phyloP scores from a whole-genome alignment of 2,329 filamentous ascomycete species.

The Drechslerella coelobrocha region DNA sequence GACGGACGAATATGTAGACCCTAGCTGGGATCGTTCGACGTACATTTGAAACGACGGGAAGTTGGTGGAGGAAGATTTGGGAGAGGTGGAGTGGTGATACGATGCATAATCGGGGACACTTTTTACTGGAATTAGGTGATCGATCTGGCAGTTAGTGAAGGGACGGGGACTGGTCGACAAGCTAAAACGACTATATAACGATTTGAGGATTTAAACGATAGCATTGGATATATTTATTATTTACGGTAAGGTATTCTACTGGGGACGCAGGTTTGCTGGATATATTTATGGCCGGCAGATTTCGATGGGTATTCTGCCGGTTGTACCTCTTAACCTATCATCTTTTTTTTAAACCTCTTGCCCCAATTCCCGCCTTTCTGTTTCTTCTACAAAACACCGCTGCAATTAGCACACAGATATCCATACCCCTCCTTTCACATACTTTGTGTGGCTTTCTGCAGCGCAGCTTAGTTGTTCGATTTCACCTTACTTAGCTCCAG shows the following conservation, averaged over 20 bases:
- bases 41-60: slow-evolving; percentile 51
- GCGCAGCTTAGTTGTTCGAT: background rate
- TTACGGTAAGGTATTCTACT: background rate
- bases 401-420: background rate
- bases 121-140: too few species aligned
- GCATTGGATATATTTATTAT: background rate
- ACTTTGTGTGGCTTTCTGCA: background rate
- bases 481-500: too few species aligned
- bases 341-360: background rate
- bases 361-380: too few species aligned
- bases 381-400: background rate
- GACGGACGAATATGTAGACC: slow-evolving; percentile 58
- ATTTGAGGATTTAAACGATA: background rate
- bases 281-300: background rate
- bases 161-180: too few species aligned
- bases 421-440: background rate
- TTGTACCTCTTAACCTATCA: background rate
- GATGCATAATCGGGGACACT: background rate
- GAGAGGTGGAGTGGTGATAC: slow-evolving; percentile 37
- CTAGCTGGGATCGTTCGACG: slow-evolving; percentile 57
- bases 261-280: too few species aligned
- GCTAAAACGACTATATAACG: background rate
- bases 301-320: background rate
- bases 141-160: too few species aligned
- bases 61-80: slow-evolving; percentile 45